Evolutionary conservation across 306 rosid genomes (phyloP), one percentile per base, ranked within the genome.

Genomic region (Dryas drummondii): DNA sequence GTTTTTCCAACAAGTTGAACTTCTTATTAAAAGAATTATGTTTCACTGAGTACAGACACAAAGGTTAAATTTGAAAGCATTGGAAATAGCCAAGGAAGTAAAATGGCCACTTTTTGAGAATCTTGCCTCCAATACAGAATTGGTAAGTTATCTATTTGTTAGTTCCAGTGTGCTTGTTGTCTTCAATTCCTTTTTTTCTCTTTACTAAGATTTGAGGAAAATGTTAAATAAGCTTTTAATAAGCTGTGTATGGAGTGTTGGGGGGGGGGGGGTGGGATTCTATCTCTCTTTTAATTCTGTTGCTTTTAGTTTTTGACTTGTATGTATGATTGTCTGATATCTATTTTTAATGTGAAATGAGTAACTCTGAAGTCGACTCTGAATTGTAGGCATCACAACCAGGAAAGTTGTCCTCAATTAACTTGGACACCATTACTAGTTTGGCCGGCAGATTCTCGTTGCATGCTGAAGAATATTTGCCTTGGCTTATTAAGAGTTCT

Each of bases 91-190:
- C 50, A 84, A 87, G 83, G 80, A 82, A 82, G 78, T 86, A 46
- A 86, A 83, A 16, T 94, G 98, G 94, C 88, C 93, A 42, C 90
- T 90, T 74, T 94, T 82, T 82, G 82, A 52, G 81, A 82, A 87
- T 79, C 84, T 94, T 75, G 80, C 79, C 77, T 50, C 82, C 41
- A 48, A 76, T 67, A 72, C 72, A 71, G 86, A 86, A 63, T 63
- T 0, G 87, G 98, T 94, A 83, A 71, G 70, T 81, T 42, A 70
- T 74, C 47, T 66, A 14, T 50, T 62, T 73, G 17, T 74, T 11
- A 60, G 57, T 68, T 60, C 56, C 51, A 16, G 40, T 69, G 70
- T 81, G 26, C 72, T 76, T 50, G n/a, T 72, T 32, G 15, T 51
- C 68, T 77, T 62, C 50, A 19, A 52, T 65, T 62, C 22, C 61